A percentile compares a stretch with the other conserved stretches of the same genome.
These are phyloP conservation scores for Peziza echinospora DNA, from an alignment of 495 filamentous ascomycete genomes.

Conservation along the genomic window DNA sequence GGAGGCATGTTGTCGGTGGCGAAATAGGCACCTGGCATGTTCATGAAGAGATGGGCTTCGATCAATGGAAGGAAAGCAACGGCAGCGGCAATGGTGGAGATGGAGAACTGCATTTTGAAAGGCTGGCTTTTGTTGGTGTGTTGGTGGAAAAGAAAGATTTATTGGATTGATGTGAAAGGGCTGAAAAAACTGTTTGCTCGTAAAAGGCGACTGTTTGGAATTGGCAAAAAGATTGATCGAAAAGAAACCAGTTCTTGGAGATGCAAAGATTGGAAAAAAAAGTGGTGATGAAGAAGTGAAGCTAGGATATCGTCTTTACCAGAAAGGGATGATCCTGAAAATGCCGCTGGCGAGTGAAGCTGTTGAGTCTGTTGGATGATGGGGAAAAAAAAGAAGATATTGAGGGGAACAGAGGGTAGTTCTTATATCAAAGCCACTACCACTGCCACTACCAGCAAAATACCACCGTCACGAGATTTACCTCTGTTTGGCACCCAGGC, in stretches of 20 bases:
- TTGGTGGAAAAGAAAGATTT: background rate
- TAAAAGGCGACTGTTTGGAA: background rate
- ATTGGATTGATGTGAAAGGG: background rate
- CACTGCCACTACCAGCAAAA: no score
- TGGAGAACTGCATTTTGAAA: slow-evolving; percentile 26
- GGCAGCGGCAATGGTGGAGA: slow-evolving; percentile 29
- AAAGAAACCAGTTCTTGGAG: background rate
- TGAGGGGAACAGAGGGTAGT: no score
- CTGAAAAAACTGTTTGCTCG: background rate
- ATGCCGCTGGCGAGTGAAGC: slow-evolving; percentile 20
- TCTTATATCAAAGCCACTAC: no score
- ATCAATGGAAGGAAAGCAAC: slow-evolving; percentile 22
- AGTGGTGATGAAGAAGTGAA: background rate
- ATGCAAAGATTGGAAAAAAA: background rate
- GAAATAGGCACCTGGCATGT: slow-evolving; percentile 40
- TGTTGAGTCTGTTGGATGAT: no score
- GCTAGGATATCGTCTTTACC: slow-evolving; percentile 1
- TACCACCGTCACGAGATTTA: no score
- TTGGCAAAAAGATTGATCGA: background rate
- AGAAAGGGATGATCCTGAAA: slow-evolving; percentile 1
- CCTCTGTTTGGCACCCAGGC: no score
- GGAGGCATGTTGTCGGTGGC: slow-evolving; percentile 31
- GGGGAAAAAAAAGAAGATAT: no score
- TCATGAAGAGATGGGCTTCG: slow-evolving; percentile 52
- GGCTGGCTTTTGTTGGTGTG: slow-evolving; percentile 4